These are phyloP conservation scores for Peziza echinospora DNA, from an alignment of 495 filamentous ascomycete species.

Conservation along the genomic window DNA sequence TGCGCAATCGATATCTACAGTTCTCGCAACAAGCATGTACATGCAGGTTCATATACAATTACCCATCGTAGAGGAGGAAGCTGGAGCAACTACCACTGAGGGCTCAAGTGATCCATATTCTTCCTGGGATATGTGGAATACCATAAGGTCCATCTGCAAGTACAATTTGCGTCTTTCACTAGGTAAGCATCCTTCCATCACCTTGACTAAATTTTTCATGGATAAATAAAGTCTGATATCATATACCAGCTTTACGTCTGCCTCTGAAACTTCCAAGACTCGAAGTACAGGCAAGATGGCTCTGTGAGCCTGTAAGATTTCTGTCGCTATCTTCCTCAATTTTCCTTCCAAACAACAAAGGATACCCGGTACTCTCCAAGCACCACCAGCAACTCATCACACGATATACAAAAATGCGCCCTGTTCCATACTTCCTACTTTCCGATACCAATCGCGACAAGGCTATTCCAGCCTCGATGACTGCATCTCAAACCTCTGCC, in stretches of 20 bases:
- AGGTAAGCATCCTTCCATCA: constrained; percentile 68
- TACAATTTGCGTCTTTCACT: constrained; percentile 64
- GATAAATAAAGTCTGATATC: background rate
- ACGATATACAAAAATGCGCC: constrained; percentile 41
- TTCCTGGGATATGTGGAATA: constrained; percentile 86
- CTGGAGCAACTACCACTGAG: constrained; percentile 3
- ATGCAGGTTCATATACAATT: constrained; percentile 62
- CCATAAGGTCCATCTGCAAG: constrained; percentile 65
- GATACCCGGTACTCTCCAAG: constrained; percentile 64
- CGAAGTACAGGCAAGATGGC: constrained; percentile 70
- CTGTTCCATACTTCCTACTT: constrained; percentile 16
- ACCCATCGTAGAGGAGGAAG: constrained; percentile 48
- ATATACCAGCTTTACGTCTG: constrained; percentile 33
- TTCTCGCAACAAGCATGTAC: constrained; percentile 45
- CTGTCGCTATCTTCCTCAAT: constrained; percentile 41
- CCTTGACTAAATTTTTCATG: background rate
- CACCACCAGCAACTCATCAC: constrained; percentile 58
- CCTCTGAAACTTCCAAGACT: constrained; percentile 42
- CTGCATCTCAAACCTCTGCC: constrained; percentile 1
- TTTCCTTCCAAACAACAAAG: constrained; percentile 59
- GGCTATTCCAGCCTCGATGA: constrained; percentile 1
- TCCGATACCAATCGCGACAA: constrained; percentile 10
- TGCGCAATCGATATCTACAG: constrained; percentile 67
- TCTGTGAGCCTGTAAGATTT: constrained; percentile 71
- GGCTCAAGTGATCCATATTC: constrained; percentile 12